These are phyloP conservation scores for Dendrobium catenatum DNA, from an alignment of 106 monocot genomes.

Conservation along the genomic window DNA sequence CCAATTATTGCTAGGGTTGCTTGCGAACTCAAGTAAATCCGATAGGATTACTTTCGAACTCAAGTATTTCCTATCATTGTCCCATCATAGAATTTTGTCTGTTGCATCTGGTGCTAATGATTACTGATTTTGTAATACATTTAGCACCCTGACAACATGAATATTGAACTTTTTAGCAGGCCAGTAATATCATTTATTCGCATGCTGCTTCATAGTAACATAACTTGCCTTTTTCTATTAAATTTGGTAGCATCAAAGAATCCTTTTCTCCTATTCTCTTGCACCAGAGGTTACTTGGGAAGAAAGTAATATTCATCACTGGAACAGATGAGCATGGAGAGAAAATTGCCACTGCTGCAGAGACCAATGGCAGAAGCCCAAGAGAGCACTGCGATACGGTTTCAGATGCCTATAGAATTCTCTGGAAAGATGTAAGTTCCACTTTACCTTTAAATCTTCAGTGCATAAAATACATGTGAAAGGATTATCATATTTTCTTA, in stretches of 20 bases:
- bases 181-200: neutral
- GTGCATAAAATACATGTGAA: neutral
- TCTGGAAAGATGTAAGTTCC: constrained; percentile 81
- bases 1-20: too few species aligned
- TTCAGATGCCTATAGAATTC: constrained; percentile 57
- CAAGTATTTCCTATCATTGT: neutral
- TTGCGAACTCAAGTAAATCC: too few species aligned
- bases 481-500: neutral
- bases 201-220: neutral
- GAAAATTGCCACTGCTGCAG: constrained; percentile 90
- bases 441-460: neutral
- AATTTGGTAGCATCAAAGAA: constrained; percentile 2
- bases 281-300: constrained; percentile 66
- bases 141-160: neutral
- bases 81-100: neutral
- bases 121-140: neutral
- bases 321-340: constrained; percentile 99
- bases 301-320: constrained; percentile 80
- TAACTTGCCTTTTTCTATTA: neutral
- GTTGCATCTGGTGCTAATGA: neutral
- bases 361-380: constrained; percentile 50
- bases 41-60: too few species aligned
- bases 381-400: constrained; percentile 70
- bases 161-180: neutral
- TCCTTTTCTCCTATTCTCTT: constrained; percentile 5